phyloP scores from a whole-genome alignment of 768 basidiomycete genomes.

The Asterophora lycoperdoides region DNA sequence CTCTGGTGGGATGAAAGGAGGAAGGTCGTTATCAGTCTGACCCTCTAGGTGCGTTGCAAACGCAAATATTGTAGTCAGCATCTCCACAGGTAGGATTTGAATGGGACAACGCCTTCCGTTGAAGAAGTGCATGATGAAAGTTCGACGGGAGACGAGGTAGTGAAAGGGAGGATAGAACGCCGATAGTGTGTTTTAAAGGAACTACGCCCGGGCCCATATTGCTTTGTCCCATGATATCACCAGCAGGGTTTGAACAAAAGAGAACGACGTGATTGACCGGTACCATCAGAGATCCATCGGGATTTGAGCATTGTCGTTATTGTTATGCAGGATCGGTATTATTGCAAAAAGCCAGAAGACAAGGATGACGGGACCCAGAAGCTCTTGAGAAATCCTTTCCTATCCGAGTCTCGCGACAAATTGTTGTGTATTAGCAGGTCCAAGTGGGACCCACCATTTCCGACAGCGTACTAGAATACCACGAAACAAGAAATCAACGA shows the following conservation, averaged over 20 bases:
- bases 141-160: neutral
- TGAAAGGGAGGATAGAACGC: neutral
- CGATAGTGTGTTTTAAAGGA: slow-evolving; percentile 25
- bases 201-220: slow-evolving; percentile 15
- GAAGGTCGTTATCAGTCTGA: neutral
- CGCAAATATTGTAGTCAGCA: slow-evolving; percentile 52
- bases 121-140: slow-evolving; percentile 5
- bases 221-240: slow-evolving; percentile 31
- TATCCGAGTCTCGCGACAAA: too few relatives aligned
- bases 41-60: slow-evolving; percentile 35
- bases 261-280: slow-evolving; percentile 23
- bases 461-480: neutral
- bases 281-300: slow-evolving; percentile 17
- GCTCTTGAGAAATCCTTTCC: slow-evolving; percentile 1
- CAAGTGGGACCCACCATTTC: slow-evolving; percentile 1
- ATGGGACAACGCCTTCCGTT: slow-evolving; percentile 23
- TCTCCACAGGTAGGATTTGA: slow-evolving; percentile 48
- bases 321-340: slow-evolving; percentile 13
- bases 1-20: slow-evolving; percentile 32
- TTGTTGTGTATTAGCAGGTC: neutral
- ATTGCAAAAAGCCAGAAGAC: neutral
- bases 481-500: neutral
- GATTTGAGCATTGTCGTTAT: slow-evolving; percentile 18
- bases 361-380: slow-evolving; percentile 2
- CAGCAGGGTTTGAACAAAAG: slow-evolving; percentile 31